phyloP scores from a whole-genome alignment of 495 filamentous ascomycete genomes.

The Hypoxylon subgilvum region DNA sequence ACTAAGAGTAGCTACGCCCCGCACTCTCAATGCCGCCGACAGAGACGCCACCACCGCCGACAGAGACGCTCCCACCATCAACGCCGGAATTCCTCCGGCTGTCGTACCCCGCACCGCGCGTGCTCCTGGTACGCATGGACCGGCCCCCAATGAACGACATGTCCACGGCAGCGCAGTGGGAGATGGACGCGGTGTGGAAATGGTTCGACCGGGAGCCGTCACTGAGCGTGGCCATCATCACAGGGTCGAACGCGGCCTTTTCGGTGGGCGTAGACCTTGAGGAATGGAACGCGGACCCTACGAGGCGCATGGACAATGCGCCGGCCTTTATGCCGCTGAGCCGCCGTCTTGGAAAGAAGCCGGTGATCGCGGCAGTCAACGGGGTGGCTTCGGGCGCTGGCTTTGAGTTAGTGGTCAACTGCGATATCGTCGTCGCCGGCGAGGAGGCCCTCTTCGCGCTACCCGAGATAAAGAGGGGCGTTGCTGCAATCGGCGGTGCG shows the following conservation, averaged over 20 bases:
- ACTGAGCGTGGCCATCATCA: conserved; percentile 58
- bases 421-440: conserved; percentile 73
- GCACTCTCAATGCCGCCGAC: conserved; percentile 20
- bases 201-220: conserved; percentile 56
- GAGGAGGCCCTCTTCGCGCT: conserved; percentile 66
- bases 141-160: conserved; percentile 61
- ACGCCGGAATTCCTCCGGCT: conserved; percentile 35
- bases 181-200: conserved; percentile 53
- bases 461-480: conserved; percentile 74
- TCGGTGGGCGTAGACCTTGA: conserved; percentile 65
- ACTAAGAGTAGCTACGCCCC: not conserved
- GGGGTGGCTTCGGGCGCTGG: conserved; percentile 78
- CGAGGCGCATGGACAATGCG: conserved; percentile 50
- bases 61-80: conserved; percentile 36
- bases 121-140: conserved; percentile 65
- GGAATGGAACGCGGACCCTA: conserved; percentile 52
- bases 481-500: conserved; percentile 75
- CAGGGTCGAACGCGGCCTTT: conserved; percentile 58
- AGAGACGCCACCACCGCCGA: conserved; percentile 32
- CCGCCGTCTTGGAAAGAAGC: conserved; percentile 64
- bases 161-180: conserved; percentile 48
- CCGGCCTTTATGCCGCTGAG: conserved; percentile 62
- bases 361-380: conserved; percentile 81
- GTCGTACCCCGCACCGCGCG: conserved; percentile 55
- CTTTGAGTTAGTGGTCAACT: conserved; percentile 76